Base-by-base conservation (phyloP, 2,329 filamentous ascomycete species). In the Penicillium sp. region DNA sequence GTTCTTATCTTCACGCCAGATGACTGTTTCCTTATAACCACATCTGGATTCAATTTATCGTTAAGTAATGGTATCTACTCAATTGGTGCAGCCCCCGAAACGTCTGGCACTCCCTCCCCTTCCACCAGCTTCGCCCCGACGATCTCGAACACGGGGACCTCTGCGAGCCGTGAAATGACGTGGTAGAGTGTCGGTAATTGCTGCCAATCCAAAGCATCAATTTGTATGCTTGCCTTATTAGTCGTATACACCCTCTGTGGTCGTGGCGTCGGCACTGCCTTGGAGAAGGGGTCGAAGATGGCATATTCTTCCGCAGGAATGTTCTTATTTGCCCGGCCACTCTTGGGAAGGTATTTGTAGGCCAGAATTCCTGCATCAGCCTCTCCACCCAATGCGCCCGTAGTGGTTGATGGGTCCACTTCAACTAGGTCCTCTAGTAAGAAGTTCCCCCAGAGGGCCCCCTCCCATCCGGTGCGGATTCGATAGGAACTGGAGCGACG, bases 311-410 rank as follows among this genome's bases (percentile, higher is more conserved):
- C 79, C 51, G 86, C 85, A 0, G 82, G 74, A 54, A 79, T 74
- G 0, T 82, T 82, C 45, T 76, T 76, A 36, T 70, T 64, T 2
- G 70, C 76, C 23, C 73, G 72, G 1, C 82, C 82, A 1, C 84
- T 82, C 4, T 77, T 73, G 0, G 85, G 85, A 0, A 87, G 77
- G 62, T 86, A 87, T 33, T 81, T 77, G 67, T 86, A 81, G 11
- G 79, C 74, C n/a, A 87, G 71, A 5, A 83, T 77, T 2, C 80
- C 81, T 16, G 79, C 75, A 56, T 83, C 79, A 34, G 57, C 61
- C 38, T 61, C 64, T 9, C 63, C 60, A 25, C 60, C 62, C 27
- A 60, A 62, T 11, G 63, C 64, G 13, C 60, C 63, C 31, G 53
- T 58, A 27, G 63, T 60, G 7, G 57, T 65, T 2, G 69, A 60